phyloP scores from a whole-genome alignment of 23 red algal species.

The Gracilaria domingensis region DNA sequence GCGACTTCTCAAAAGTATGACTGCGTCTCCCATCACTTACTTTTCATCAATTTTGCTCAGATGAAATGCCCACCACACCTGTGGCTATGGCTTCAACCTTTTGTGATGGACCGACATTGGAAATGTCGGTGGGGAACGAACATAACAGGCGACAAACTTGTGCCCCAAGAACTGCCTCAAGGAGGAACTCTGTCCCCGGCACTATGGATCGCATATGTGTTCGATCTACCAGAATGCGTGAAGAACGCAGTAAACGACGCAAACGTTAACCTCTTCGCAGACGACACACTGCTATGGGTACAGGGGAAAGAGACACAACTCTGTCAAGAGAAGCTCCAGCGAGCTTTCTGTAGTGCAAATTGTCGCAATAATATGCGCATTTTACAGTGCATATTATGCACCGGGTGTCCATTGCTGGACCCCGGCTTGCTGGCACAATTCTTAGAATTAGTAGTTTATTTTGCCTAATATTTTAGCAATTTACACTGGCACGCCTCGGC shows the following conservation, averaged over 20 bases:
- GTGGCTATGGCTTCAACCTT: not conserved
- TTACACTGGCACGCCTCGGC: too few species aligned
- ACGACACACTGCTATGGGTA: not conserved
- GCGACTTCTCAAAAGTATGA: slow-evolving; percentile 25
- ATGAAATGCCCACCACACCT: not conserved
- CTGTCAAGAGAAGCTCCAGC: not conserved
- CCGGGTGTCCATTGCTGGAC: too few species aligned
- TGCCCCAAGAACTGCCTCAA: not conserved
- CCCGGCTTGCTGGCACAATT: too few species aligned
- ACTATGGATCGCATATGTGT: not conserved
- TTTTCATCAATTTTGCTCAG: not conserved
- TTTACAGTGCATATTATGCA: too few species aligned
- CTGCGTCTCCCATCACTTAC: not conserved
- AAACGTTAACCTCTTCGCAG: not conserved
- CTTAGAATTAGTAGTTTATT: too few species aligned
- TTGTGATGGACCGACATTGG: not conserved
- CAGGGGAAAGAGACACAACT: not conserved
- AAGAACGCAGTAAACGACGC: not conserved
- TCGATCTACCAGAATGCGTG: not conserved
- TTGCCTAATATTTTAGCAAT: too few species aligned
- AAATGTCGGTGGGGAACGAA: not conserved
- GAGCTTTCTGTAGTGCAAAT: too few species aligned
- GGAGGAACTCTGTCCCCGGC: not conserved
- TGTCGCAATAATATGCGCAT: too few species aligned
- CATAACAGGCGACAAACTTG: not conserved